Evolutionary conservation across 805 yeast genomes (phyloP), one percentile per base, ranked within the genome.

Genomic region (Komagataella phaffii): DNA sequence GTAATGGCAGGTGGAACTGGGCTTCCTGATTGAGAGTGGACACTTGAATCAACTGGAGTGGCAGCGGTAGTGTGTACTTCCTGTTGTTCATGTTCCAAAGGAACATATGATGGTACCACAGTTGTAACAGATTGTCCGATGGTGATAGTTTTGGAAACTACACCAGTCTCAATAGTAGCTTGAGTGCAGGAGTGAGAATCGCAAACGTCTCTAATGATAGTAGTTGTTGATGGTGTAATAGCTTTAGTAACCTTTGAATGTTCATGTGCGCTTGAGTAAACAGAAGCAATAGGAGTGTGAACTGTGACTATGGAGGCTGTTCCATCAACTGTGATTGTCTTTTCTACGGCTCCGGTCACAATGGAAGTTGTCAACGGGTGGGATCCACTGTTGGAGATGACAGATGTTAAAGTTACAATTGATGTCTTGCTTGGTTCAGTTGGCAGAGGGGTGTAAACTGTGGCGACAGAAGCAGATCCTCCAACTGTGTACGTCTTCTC

Each of bases 261-360:
- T 30, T 30, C 40, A 5, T 30, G 40, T 10, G 14, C 14, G 40
- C 40, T 30, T 10, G 40, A 30, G 14, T 30, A 30, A 8, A 30
- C 14, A 7, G 70, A 67, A 54, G 67, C 63, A 30, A 30, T 30
- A 30, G 70, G 68, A 54, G 67, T 63, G 61, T 61, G 67, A 23
- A 73, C 64, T 47, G 74, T 66, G 58, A 63, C 64, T 30, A 64
- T 60, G 19, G 71, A 65, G 47, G 55, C 60, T 7, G 54, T 56
- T 14, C 67, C 73, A 49, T 63, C 55, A 14, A 63, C 60, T 30
- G 66, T 59, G 17, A 61, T 51, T 24, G 71, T 64, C 19, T 18
- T 47, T 10, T 46, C 46, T 44, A 24, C 24, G 43, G 47, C 45
- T 14, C 46, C 30, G 8, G 54, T 55, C 12, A 45, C 53, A 47